Conservation (phyloP, 116 monocot genomes). For the Posidonia oceanica region DNA sequence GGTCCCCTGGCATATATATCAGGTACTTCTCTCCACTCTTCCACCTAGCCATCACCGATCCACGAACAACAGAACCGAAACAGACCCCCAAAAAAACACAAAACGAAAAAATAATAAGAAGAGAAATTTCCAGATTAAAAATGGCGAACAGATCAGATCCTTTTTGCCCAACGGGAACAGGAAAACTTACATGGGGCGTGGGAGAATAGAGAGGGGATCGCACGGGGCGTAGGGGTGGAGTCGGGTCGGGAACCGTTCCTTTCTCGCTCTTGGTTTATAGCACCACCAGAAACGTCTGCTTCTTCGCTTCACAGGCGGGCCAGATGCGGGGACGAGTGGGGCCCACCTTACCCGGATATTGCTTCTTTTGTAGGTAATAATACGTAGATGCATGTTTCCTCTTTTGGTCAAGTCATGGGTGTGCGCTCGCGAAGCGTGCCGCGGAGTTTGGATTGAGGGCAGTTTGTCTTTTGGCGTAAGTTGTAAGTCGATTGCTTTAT, state of each 20-base stretch:
- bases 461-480: no score
- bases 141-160: neutral
- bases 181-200: no score
- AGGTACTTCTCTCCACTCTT: conserved; percentile 13
- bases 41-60: conserved; percentile 15
- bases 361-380: neutral
- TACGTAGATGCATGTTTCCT: no score
- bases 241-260: neutral
- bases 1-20: conserved; percentile 10
- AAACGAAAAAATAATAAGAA: neutral
- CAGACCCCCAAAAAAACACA: neutral
- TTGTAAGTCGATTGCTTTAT: no score
- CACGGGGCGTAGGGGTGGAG: neutral
- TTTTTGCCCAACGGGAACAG: no score
- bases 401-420: no score
- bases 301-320: neutral
- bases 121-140: neutral
- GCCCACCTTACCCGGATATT: conserved; percentile 1
- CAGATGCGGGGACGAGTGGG: neutral
- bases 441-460: no score
- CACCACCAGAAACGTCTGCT: neutral
- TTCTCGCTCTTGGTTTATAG: neutral
- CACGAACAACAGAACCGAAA: neutral
- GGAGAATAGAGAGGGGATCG: neutral
- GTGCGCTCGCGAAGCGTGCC: no score